Conservation (phyloP, 2,329 filamentous ascomycete genomes). For the Xylariaceae sp. region DNA sequence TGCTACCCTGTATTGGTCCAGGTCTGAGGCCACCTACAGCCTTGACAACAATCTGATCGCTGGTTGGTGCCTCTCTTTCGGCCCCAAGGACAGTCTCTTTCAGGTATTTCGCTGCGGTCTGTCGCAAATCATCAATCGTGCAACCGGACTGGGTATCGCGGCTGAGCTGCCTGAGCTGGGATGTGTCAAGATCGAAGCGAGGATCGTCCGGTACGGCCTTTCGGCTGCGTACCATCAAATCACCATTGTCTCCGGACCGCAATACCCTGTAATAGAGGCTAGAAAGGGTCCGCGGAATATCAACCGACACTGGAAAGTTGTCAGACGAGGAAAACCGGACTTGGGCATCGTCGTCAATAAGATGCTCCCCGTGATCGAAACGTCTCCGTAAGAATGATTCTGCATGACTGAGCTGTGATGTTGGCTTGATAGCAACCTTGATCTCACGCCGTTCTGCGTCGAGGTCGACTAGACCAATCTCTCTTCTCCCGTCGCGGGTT, state of each 20-base stretch:
- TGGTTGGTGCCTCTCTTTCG: background rate
- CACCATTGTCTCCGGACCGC: background rate
- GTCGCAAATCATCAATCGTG: constrained; percentile 22
- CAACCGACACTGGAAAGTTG: background rate
- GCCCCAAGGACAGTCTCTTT: constrained; percentile 2
- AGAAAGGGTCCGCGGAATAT: constrained; percentile 2
- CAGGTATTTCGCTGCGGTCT: constrained; percentile 18
- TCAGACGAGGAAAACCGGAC: too few relatives aligned
- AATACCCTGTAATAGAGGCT: background rate
- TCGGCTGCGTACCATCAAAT: too few relatives aligned
- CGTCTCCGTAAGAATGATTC: constrained; percentile 7
- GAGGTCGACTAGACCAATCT: constrained; percentile 20
- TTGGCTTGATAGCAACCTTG: constrained; percentile 11
- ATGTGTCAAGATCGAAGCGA: too few relatives aligned
- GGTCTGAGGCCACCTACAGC: constrained; percentile 26
- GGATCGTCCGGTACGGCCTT: background rate
- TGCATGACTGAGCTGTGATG: constrained; percentile 11
- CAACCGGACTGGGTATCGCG: constrained; percentile 9
- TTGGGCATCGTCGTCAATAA: background rate
- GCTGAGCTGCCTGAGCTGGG: constrained; percentile 1
- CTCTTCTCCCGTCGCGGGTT: constrained; percentile 4
- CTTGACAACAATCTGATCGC: constrained; percentile 24
- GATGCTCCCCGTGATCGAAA: constrained; percentile 5
- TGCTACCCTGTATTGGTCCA: constrained; percentile 27
- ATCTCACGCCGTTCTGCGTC: constrained; percentile 14